Evolutionary conservation across 306 rosid species (phyloP).

Genomic region (Acacia melanoxylon): DNA sequence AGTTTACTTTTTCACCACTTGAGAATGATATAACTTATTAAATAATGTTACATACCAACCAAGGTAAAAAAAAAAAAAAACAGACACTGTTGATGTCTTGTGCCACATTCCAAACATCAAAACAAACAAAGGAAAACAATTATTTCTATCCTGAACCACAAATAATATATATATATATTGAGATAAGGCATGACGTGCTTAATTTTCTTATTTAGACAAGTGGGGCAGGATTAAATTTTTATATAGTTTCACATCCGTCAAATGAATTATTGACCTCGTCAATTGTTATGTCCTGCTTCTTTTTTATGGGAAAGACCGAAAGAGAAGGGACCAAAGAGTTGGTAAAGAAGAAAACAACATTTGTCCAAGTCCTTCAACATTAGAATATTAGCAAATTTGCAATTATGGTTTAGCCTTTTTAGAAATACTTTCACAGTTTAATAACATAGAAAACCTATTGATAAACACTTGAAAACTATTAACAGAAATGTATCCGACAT

Average conservation of each 20-base stretch:
- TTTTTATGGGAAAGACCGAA: neutral
- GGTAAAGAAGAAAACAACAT: neutral
- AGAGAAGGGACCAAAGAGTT: neutral
- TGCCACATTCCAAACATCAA: neutral
- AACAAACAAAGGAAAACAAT: neutral
- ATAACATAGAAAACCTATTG: neutral
- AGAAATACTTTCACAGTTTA: neutral
- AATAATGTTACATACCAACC: neutral
- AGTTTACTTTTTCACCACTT: neutral
- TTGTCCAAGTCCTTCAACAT: neutral
- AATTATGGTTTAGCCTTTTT: neutral
- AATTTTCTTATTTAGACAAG: neutral
- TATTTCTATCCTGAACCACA: neutral
- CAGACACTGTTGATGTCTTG: neutral
- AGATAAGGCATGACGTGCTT: neutral
- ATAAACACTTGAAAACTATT: neutral
- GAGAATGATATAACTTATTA: neutral
- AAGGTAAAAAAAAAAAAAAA: neutral
- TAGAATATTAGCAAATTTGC: no score
- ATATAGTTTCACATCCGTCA: neutral
- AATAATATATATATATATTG: neutral
- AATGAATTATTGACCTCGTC: neutral
- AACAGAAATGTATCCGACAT: neutral
- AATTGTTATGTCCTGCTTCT: neutral
- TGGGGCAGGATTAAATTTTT: neutral